phyloP scores from a whole-genome alignment of 108 stramenopile genomes.

The Nitzschia sp. region DNA sequence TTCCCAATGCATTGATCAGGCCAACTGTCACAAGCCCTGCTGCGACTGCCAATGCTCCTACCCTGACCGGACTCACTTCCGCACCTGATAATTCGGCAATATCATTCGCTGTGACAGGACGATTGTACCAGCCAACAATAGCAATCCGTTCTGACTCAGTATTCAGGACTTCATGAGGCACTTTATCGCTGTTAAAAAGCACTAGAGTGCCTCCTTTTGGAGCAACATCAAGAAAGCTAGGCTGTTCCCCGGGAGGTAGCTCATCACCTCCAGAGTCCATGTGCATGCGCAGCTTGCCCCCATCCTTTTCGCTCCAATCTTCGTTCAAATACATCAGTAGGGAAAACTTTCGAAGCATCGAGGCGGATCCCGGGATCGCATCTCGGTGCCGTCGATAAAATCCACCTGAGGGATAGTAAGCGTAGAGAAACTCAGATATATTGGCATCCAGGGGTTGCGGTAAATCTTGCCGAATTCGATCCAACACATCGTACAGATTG shows the following conservation, averaged over 20 bases:
- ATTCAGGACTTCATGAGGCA: slow-evolving; percentile 81
- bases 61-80: slow-evolving; percentile 33
- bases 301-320: slow-evolving; percentile 51
- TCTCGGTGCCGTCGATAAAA: slow-evolving; percentile 79
- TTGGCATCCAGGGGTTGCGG: slow-evolving; percentile 35
- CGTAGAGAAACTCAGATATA: slow-evolving; percentile 66
- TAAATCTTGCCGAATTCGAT: slow-evolving; percentile 45
- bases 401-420: slow-evolving; percentile 77
- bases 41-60: slow-evolving; percentile 40
- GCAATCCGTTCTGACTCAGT: slow-evolving; percentile 68
- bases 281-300: slow-evolving; percentile 68
- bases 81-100: slow-evolving; percentile 44
- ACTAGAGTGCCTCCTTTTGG: slow-evolving; percentile 74
- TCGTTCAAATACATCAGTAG: slow-evolving; percentile 70
- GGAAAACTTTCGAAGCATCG: slow-evolving; percentile 60
- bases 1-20: slow-evolving; percentile 25
- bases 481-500: slow-evolving; percentile 54
- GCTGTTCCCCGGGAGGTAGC: slow-evolving; percentile 30
- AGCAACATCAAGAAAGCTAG: slow-evolving; percentile 65
- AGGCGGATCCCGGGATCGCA: slow-evolving; percentile 68
- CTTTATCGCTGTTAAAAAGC: slow-evolving; percentile 57
- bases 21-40: slow-evolving; percentile 58
- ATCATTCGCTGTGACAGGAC: slow-evolving; percentile 44
- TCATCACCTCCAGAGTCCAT: slow-evolving; percentile 66
- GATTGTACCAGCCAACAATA: slow-evolving; percentile 74